Conservation (phyloP, 495 filamentous ascomycete species). For the Hypoxylon fuscum region DNA sequence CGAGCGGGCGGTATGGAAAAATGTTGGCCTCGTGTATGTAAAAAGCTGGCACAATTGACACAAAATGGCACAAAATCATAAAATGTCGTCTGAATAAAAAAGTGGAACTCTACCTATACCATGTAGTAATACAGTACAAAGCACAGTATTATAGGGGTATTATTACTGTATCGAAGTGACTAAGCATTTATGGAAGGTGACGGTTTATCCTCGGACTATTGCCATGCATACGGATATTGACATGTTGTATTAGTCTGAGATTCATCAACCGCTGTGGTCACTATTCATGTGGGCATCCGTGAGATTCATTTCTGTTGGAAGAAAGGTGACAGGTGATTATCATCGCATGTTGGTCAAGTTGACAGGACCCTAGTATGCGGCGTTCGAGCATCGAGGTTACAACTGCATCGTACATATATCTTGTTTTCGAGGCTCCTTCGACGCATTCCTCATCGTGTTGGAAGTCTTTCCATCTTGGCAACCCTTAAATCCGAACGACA, state of each 20-base stretch:
- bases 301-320: slow-evolving; percentile 5
- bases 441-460: slow-evolving; percentile 8
- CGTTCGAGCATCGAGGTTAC: slow-evolving; percentile 3
- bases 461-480: slow-evolving; percentile 9
- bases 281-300: slow-evolving; percentile 19
- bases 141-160: not conserved
- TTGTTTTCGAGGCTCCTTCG: not conserved
- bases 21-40: no score
- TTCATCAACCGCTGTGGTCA: not conserved
- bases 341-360: slow-evolving; percentile 5
- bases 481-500: slow-evolving; percentile 19
- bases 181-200: not conserved
- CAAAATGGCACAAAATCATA: slow-evolving; percentile 20
- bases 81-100: slow-evolving; percentile 38
- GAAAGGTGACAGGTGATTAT: not conserved
- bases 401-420: not conserved
- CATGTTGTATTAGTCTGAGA: not conserved
- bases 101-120: slow-evolving; percentile 6
- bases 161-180: not conserved
- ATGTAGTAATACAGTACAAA: not conserved
- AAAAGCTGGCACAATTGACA: no score
- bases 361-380: slow-evolving; percentile 7
- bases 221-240: not conserved
- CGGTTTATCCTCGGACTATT: slow-evolving; percentile 9
- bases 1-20: no score